phyloP scores from a whole-genome alignment of 129 eudicot species.

The Rutidosis leptorrhynchoides region DNA sequence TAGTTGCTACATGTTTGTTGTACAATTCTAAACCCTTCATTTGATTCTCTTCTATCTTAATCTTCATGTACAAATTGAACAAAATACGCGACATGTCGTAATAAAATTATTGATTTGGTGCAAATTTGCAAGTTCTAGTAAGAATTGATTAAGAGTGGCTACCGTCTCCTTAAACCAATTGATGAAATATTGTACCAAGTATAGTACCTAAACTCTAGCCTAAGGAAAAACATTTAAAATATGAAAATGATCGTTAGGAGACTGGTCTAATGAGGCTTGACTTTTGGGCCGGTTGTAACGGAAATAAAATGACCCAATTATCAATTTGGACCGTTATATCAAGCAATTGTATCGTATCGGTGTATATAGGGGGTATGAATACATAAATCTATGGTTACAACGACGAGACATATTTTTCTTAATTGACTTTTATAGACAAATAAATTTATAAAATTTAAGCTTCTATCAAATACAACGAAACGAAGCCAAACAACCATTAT shows the following conservation, averaged over 20 bases:
- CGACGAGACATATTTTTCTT: too few relatives aligned
- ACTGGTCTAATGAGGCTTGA: slow-evolving; percentile 10
- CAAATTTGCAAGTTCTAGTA: neutral
- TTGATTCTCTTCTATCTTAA: slow-evolving; percentile 23
- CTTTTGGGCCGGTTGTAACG: neutral
- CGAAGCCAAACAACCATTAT: too few relatives aligned
- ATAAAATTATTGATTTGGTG: neutral
- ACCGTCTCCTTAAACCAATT: neutral
- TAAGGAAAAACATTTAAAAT: slow-evolving; percentile 1
- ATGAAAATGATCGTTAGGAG: slow-evolving; percentile 16
- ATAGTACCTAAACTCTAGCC: slow-evolving; percentile 5
- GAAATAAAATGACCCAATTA: neutral
- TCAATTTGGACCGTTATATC: neutral
- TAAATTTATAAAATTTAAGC: too few relatives aligned
- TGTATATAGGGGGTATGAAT: too few relatives aligned
- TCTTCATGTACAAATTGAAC: neutral
- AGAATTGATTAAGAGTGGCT: neutral
- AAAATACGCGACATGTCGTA: neutral
- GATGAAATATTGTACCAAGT: neutral
- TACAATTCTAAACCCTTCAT: slow-evolving; percentile 23
- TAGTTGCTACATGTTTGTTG: slow-evolving; percentile 30
- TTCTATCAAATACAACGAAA: too few relatives aligned
- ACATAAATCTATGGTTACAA: too few relatives aligned
- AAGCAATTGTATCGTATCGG: too few relatives aligned
- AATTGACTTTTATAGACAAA: too few relatives aligned